phyloP scores from a whole-genome alignment of 2,329 filamentous ascomycete genomes.

The Xylaria hypoxylon region DNA sequence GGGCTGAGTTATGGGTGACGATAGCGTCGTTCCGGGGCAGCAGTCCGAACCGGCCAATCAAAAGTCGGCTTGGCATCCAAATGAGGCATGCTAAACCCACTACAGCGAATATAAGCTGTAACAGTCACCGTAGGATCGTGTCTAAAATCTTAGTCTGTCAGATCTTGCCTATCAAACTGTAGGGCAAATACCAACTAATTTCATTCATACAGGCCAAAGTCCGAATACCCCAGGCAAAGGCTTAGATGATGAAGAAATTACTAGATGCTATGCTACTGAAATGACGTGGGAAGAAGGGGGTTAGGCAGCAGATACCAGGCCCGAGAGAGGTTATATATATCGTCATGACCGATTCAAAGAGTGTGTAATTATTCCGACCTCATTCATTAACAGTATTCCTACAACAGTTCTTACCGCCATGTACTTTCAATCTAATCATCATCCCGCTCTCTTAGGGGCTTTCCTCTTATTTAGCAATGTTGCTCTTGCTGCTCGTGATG shows the following conservation, averaged over 20 bases:
- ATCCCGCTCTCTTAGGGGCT: conserved; percentile 21
- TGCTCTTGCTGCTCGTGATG: conserved; percentile 44
- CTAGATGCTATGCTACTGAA: neutral
- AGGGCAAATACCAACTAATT: neutral
- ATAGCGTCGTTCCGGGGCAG: neutral
- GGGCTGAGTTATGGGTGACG: neutral
- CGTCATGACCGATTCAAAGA: neutral
- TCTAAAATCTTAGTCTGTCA: neutral
- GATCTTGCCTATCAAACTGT: neutral
- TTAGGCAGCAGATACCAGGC: neutral
- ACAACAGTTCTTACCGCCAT: conserved; percentile 6
- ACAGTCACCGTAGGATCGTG: neutral
- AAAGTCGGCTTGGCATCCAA: conserved; percentile 10
- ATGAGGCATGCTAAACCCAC: conserved; percentile 8
- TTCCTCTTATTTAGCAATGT: conserved; percentile 37
- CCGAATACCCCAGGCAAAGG: neutral
- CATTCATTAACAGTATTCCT: neutral
- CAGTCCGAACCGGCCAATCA: conserved; percentile 32
- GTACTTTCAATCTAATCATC: conserved; percentile 9
- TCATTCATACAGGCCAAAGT: too few relatives aligned
- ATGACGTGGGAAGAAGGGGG: neutral
- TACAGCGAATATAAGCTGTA: neutral
- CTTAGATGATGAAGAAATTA: neutral
- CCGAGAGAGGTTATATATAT: neutral
- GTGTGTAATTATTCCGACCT: too few relatives aligned